Evolutionary conservation across 1,284 basidiomycete genomes (phyloP).

Genomic region (Apiotrichum brassicae): DNA sequence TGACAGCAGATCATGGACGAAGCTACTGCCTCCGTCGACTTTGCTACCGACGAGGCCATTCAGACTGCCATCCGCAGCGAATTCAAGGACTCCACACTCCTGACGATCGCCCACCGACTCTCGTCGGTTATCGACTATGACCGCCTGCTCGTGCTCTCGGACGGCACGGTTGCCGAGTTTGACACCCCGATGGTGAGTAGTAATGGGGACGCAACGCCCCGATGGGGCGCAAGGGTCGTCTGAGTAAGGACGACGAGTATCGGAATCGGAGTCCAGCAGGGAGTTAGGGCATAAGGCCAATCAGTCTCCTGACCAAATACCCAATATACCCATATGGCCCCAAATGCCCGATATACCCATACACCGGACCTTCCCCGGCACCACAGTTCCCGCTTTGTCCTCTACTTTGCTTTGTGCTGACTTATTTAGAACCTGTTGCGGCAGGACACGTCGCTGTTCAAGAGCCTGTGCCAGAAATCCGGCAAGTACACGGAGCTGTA

Average conservation of each 20-base stretch:
- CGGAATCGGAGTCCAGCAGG: no score
- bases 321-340: no score
- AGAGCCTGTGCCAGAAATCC: conserved; percentile 73
- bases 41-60: conserved; percentile 61
- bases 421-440: conserved; percentile 55
- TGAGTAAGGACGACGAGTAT: no score
- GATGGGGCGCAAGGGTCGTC: no score
- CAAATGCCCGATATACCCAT: no score
- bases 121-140: conserved; percentile 68
- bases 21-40: conserved; percentile 73
- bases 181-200: conserved; percentile 61
- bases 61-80: conserved; percentile 73
- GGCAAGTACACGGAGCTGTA: conserved; percentile 60
- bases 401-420: conserved; percentile 1
- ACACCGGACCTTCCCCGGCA: no score
- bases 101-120: conserved; percentile 77
- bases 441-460: conserved; percentile 67
- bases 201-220: no score
- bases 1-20: conserved; percentile 62
- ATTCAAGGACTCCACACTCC: conserved; percentile 65
- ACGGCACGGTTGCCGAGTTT: conserved; percentile 69
- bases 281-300: no score
- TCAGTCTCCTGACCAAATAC: no score
- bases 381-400: neutral
- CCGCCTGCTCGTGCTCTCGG: conserved; percentile 70